Conservation (phyloP, 768 basidiomycete species). For the Mycena kentingensis region DNA sequence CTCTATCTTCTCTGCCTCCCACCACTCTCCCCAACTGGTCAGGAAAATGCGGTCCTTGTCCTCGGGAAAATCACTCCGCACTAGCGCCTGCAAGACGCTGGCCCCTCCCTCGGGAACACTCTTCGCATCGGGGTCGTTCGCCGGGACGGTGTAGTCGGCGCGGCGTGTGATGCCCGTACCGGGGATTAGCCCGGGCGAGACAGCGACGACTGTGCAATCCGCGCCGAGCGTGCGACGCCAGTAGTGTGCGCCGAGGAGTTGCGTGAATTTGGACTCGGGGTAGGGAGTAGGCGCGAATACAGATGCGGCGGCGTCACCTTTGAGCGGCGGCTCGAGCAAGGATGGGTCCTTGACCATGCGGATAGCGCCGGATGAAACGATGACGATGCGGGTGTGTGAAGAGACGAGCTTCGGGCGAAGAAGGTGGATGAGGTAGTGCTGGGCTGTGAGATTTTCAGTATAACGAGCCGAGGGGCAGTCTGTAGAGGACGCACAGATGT, state of each 20-base stretch:
- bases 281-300: neutral
- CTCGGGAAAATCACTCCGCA: conserved; percentile 12
- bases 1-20: conserved; percentile 2
- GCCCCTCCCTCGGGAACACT: conserved; percentile 2
- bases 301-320: neutral
- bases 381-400: conserved; percentile 11
- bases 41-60: conserved; percentile 14
- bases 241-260: conserved; percentile 13
- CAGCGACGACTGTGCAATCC: conserved; percentile 11
- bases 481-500: conserved; percentile 8
- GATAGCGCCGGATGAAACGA: conserved; percentile 18
- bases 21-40: conserved; percentile 25
- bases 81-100: conserved; percentile 9
- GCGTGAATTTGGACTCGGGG: conserved; percentile 6
- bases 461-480: neutral
- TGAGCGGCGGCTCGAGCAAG: conserved; percentile 1
- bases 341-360: conserved; percentile 10
- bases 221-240: conserved; percentile 15
- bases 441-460: neutral
- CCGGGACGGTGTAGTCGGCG: neutral
- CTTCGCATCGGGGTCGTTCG: conserved; percentile 7
- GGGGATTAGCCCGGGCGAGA: conserved; percentile 18
- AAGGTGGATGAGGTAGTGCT: conserved; percentile 19
- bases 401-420: conserved; percentile 14
- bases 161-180: conserved; percentile 3